Base-by-base conservation (phyloP, 1,284 basidiomycete genomes). In the Laetiporus sulphureus region DNA sequence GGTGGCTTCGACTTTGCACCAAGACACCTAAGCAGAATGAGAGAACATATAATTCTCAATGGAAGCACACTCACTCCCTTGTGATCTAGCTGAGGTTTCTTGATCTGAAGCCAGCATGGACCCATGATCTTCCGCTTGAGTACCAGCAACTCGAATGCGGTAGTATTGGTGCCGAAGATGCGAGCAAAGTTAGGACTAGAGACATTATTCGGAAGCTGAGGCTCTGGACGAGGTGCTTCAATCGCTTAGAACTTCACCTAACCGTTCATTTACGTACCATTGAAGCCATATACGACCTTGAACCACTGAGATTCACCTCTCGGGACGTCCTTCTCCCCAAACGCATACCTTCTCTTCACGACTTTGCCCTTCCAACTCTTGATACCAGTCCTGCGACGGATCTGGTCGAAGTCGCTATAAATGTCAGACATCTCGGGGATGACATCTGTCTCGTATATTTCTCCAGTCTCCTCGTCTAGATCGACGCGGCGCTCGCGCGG, bases 51-150 rank as follows among this genome's bases (percentile, higher is more conserved):
- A 7, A 51, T 35, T 20, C 13, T 24, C n/a, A 8, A 31, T 33
- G n/a, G 38, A 20, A 32, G 13, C 18, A 43, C n/a, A 65, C 83
- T 42, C 59, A 91, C 89, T 7, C 85, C 83, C 63, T 88, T 85
- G 55, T 82, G 66, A 41, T 86, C 83, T 16, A 91, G 66, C 34
- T 75, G 65, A 10, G 83, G 79, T 19, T 83, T 75, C 60, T 86
- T 83, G 50, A 99, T 75, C 46, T 86, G 77, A 38, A 99, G 71
- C 96, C 95, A 99, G 61, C 96, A 99, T 0, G 96, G 94, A 2
- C 96, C 96, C 91, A 97, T 98, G 50, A 99, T 97, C 65, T 92
- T 93, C 27, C 93, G 80, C 65, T 98, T 98, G 41, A 99, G 57
- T 1, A 93, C 91, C n/a, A 99, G 77, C 6, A 94, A 69, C 62